Evolutionary conservation across 2,329 filamentous ascomycete species (phyloP), one percentile per base, ranked within the genome.

Genomic region (Fusarium subglutinans): DNA sequence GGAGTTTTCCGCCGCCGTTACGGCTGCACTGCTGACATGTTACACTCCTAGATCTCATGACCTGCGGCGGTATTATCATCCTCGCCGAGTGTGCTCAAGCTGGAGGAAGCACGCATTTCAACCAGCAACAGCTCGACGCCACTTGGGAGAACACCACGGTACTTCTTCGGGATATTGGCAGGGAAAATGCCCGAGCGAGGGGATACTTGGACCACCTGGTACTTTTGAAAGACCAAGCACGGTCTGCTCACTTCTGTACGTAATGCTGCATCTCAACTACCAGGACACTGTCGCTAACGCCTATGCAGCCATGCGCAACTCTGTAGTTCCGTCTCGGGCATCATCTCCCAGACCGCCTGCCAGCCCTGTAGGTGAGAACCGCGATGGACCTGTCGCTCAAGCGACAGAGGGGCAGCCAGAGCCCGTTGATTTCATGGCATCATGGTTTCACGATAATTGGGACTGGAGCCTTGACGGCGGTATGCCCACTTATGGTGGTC

Each of bases 401-500:
- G 33, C 33, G 2, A 20, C 14, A 3, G 60, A 65, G 3, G 58
- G 37, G 1, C 48, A 65, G 6, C 4, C 7, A 11, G 48, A 57
- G 4, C 30, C 41, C 4, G 13, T 26, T 0, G 50, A 66, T 1
- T 47, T 66, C 3, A 67, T 67, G 62, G 9, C 50, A 0, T 40
- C 64, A 0, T 0, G 66, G 0, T 67, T 67, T 26, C 44, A 66
- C 1, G 62, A 67, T 5, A 66, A 59, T 0, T 67, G 62, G 62
- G 64, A 67, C 6, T 67, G 62, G 62, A 66, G 33, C 2, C 33
- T 67, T 6, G 64, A 67, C 2, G 51, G 62, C 1, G 45, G 63
- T 7, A 50, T 66, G 33, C 62, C 62, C 1, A 66, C 43, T 0
- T 66, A 66, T 7, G 35, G 63, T 2, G 63, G 63, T n/a, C 30